Evolutionary conservation across 805 yeast genomes (phyloP).

Genomic region (Candida tibetensis): DNA sequence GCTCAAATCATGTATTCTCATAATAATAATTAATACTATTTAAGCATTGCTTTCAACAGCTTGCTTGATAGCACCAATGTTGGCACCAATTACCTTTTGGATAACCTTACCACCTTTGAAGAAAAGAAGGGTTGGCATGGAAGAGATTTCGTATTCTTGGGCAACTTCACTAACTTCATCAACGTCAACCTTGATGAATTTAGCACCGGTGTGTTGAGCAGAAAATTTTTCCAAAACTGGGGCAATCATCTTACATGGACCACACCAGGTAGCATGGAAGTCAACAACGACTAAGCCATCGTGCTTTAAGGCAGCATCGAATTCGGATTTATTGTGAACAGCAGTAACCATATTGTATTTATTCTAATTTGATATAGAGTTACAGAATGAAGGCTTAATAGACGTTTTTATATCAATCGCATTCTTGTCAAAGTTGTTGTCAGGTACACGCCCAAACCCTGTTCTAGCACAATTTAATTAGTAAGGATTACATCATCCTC

Average conservation of each 20-base stretch:
- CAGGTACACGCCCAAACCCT: too few relatives aligned
- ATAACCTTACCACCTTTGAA: conserved; percentile 81
- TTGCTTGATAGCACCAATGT: conserved; percentile 78
- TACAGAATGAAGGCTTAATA: neutral
- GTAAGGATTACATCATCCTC: too few relatives aligned
- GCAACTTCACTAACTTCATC: conserved; percentile 80
- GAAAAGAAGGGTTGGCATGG: conserved; percentile 66
- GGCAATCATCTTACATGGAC: conserved; percentile 97
- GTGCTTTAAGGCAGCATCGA: conserved; percentile 58
- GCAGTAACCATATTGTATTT: conserved; percentile 34
- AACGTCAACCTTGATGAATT: conserved; percentile 88
- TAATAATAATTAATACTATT: too few relatives aligned
- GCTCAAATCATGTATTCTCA: too few relatives aligned
- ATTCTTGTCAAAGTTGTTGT: too few relatives aligned
- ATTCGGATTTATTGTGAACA: conserved; percentile 47
- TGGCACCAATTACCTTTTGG: conserved; percentile 84
- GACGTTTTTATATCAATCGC: too few relatives aligned
- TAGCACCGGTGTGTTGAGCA: conserved; percentile 59
- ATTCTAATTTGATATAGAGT: neutral
- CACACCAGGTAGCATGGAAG: conserved; percentile 98
- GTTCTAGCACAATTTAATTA: neutral
- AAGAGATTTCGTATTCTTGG: conserved; percentile 53
- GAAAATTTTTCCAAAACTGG: conserved; percentile 87
- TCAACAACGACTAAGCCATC: conserved; percentile 86
- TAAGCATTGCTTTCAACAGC: conserved; percentile 55